A percentile compares a stretch with the other conserved stretches of the same genome.
phyloP scores from a whole-genome alignment of 306 rosid species.

The Vigna unguiculata region DNA sequence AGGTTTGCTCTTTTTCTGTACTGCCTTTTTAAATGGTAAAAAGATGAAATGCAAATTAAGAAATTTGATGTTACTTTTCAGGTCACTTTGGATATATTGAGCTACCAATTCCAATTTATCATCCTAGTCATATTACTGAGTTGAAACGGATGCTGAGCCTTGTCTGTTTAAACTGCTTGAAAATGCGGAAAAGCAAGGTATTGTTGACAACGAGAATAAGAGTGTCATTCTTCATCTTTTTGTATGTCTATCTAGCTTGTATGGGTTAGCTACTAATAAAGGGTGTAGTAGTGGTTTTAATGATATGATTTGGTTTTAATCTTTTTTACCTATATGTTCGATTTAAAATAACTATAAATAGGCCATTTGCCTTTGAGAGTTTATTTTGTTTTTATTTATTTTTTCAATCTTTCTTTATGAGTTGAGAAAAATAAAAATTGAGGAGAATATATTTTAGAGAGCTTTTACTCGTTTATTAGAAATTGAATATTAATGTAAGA shows the following conservation, averaged over 20 bases:
- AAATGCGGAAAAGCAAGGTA: conserved; percentile 82
- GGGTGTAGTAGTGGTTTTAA: neutral
- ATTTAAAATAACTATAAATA: neutral
- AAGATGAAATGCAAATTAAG: neutral
- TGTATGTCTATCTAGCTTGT: conserved; percentile 13
- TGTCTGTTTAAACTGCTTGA: conserved; percentile 79
- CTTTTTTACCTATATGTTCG: neutral
- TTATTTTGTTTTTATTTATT: neutral
- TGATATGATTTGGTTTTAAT: conserved; percentile 4
- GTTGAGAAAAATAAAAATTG: too few species aligned
- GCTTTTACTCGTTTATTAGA: too few species aligned
- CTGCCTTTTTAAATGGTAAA: conserved; percentile 28
- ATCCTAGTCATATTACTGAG: conserved; percentile 84
- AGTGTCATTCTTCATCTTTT: neutral
- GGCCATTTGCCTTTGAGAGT: conserved; percentile 11
- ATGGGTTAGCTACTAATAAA: neutral
- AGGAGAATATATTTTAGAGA: too few species aligned
- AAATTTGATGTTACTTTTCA: conserved; percentile 52
- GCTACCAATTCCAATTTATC: conserved; percentile 84
- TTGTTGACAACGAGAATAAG: conserved; percentile 20
- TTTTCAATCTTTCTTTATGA: neutral
- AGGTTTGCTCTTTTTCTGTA: conserved; percentile 58
- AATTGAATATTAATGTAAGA: too few species aligned
- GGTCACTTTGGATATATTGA: conserved; percentile 95
- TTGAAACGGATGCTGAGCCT: conserved; percentile 72